phyloP scores from a whole-genome alignment of 2,329 filamentous ascomycete species.

The Aspergillus fumigatus region DNA sequence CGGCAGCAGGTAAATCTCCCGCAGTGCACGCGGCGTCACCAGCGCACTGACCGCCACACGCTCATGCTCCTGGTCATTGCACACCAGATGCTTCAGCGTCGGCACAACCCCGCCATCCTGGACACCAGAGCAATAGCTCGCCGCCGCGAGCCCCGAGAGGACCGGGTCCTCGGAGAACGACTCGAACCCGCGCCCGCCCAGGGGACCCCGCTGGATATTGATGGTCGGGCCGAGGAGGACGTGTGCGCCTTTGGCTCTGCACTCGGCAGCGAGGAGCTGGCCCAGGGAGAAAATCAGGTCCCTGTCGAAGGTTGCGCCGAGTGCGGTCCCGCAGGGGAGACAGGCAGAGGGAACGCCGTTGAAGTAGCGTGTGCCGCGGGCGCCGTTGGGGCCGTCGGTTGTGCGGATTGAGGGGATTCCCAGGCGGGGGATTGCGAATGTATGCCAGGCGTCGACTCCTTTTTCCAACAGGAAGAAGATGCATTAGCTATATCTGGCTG shows the following conservation, averaged over 20 bases:
- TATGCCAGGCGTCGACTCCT: constrained; percentile 63
- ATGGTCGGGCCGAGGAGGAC: constrained; percentile 73
- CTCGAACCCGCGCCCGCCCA: constrained; percentile 83
- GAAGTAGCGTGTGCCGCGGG: constrained; percentile 64
- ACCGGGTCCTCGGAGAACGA: constrained; percentile 80
- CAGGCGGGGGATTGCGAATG: constrained; percentile 58
- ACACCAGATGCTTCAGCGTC: constrained; percentile 65
- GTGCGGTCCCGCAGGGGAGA: constrained; percentile 72
- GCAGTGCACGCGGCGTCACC: constrained; percentile 49
- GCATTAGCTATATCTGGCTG: no score
- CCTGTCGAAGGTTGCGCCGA: constrained; percentile 75
- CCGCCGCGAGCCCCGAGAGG: constrained; percentile 68
- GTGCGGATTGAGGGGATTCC: constrained; percentile 62
- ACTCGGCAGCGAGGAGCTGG: constrained; percentile 65
- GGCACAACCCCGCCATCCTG: constrained; percentile 71
- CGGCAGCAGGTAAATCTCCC: constrained; percentile 62
- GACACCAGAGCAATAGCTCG: constrained; percentile 66
- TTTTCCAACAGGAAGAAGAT: no score
- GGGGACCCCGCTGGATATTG: constrained; percentile 74
- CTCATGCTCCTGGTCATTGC: constrained; percentile 46
- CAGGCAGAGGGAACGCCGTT: constrained; percentile 67
- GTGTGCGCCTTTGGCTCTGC: constrained; percentile 67
- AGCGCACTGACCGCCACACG: constrained; percentile 41
- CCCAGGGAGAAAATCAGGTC: constrained; percentile 66
- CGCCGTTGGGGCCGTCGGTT: constrained; percentile 66